Base-by-base conservation (phyloP, 2,329 filamentous ascomycete genomes). In the Paracoccidioides brasiliensis region DNA sequence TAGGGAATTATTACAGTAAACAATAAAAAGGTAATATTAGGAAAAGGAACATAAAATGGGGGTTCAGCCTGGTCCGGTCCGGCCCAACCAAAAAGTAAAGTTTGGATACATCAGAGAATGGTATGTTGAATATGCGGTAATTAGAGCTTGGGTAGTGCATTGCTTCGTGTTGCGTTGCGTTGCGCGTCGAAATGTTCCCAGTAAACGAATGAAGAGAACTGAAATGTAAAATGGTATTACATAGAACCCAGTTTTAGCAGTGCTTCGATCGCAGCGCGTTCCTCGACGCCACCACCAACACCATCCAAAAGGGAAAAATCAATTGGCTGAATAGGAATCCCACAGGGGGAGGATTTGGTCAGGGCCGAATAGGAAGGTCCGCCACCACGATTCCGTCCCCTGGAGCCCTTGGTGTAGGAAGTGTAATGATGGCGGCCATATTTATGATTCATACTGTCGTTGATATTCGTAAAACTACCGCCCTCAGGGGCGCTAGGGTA, bases 251-350 rank as follows among this genome's bases (percentile, higher is more conserved):
- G 65, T 58, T 70, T 70, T 59, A 77, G 64, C 56, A 77, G 70
- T 52, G 74, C 74, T 61, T 76, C 74, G 56, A 76, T 72, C 33
- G 74, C 74, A 52, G 73, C 73, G 59, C 73, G 69, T 66, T 77
- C 74, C 62, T 76, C 70, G 46, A 63, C 61, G 56, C 62, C 57
- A 32, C 54, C 57, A 37, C 59, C 60, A 58, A 70, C 61, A 60
- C 66, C 67, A 57, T 70, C 66, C 32, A 67, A 64, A 40, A 67
- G 56, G 41, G 64, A 61, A 57, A 70, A 68, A 35, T 63, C 63
- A 42, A 64, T 60, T 55, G 67, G 66, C 54, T 68, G 66, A 57
- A 69, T 61, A 12, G 66, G 67, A 45, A 70, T 64, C 33, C 60
- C 63, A 57, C 66, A 66, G 48, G 73, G 72, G 50, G 69, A 65